Evolutionary conservation across 495 filamentous ascomycete species (phyloP).

Genomic region (Penicillium alfredii): DNA sequence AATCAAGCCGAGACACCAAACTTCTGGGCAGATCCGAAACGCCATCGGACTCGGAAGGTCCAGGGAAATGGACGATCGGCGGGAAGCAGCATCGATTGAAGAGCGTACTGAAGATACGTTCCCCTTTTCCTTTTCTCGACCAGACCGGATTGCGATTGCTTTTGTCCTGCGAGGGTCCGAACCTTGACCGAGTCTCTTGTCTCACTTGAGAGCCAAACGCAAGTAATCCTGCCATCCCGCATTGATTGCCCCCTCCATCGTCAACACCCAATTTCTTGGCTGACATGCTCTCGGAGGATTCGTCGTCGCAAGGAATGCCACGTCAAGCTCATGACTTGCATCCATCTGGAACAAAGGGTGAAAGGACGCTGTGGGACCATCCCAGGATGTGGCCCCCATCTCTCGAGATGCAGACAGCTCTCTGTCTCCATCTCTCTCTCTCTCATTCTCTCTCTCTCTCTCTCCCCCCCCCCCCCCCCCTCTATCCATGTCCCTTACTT

Average conservation of each 20-base stretch:
- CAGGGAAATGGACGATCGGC: constrained; percentile 8
- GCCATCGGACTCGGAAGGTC: constrained; percentile 17
- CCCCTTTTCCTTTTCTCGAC: constrained; percentile 19
- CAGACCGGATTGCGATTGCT: constrained; percentile 14
- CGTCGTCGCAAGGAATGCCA: constrained; percentile 18
- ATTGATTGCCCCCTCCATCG: constrained; percentile 25
- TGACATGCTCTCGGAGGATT: too few relatives aligned
- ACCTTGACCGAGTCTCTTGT: constrained; percentile 19
- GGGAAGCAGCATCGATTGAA: constrained; percentile 27
- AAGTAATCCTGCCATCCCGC: constrained; percentile 30
- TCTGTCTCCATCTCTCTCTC: too few relatives aligned
- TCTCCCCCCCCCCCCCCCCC: not conserved
- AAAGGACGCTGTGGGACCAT: constrained; percentile 11
- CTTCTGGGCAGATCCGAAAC: constrained; percentile 16
- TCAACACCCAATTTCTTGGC: too few relatives aligned
- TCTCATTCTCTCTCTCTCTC: too few relatives aligned
- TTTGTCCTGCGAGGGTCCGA: constrained; percentile 24
- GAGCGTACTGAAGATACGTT: constrained; percentile 13
- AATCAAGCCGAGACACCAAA: constrained; percentile 6
- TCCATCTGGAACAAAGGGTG: constrained; percentile 8
- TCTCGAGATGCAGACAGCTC: too few relatives aligned
- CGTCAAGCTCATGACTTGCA: constrained; percentile 18
- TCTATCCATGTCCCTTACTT: constrained; percentile 24
- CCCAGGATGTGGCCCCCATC: constrained; percentile 8
- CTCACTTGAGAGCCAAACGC: constrained; percentile 27